Evolutionary conservation across 2,329 filamentous ascomycete genomes (phyloP).

Genomic region (Allantophomopsis cytisporea): DNA sequence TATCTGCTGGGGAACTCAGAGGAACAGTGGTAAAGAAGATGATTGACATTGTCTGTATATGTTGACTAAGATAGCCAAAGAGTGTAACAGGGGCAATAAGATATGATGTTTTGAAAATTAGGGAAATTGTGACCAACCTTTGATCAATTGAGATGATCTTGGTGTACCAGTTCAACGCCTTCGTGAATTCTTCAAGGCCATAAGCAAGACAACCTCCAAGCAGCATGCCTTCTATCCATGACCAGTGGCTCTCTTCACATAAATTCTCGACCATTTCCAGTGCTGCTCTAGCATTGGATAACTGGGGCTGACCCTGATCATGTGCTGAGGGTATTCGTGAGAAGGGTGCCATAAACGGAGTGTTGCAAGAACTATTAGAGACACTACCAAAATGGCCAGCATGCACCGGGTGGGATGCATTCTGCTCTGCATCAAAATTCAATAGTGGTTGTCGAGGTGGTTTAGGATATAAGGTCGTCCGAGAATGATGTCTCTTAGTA

Average conservation of each 20-base stretch:
- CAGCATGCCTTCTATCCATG: conserved; percentile 88
- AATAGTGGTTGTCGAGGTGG: conserved; percentile 18
- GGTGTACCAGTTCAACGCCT: conserved; percentile 62
- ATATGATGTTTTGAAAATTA: conserved; percentile 2
- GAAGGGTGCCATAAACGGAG: too few species aligned
- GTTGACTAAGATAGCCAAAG: too few species aligned
- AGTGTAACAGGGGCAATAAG: too few species aligned
- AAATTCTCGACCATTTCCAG: conserved; percentile 60
- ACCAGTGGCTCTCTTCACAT: conserved; percentile 70
- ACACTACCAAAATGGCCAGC: neutral
- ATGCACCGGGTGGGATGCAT: neutral
- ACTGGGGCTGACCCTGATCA: conserved; percentile 6
- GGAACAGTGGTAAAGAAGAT: too few species aligned
- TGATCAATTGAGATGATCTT: conserved; percentile 43
- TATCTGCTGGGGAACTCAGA: too few species aligned
- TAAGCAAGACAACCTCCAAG: conserved; percentile 87
- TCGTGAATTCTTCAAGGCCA: conserved; percentile 71
- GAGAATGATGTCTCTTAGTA: conserved; percentile 24
- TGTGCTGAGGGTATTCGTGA: conserved; percentile 1
- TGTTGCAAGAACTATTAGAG: neutral
- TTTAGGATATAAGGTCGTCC: conserved; percentile 41
- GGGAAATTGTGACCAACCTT: conserved; percentile 28
- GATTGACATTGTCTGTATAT: too few species aligned
- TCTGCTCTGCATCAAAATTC: conserved; percentile 5
- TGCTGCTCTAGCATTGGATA: conserved; percentile 41